A percentile compares a stretch with the other conserved stretches of the same genome.
phyloP scores from a whole-genome alignment of 202 grass and related monocot species.

The Elaeis oleifera region DNA sequence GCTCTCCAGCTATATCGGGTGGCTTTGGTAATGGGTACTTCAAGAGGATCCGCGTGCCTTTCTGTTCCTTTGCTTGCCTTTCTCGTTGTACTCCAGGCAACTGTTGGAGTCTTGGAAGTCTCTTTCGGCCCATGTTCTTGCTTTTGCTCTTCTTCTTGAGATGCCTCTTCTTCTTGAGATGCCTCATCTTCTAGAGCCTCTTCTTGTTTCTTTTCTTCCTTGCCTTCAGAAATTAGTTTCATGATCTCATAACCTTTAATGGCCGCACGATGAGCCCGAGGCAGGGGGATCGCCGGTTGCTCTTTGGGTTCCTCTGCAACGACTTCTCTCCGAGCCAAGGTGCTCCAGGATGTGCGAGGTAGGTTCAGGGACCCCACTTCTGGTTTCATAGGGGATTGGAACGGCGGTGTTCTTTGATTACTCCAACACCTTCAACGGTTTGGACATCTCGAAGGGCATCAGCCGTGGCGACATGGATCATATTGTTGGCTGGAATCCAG shows the following conservation, averaged over 20 bases:
- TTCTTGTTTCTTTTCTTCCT: conserved; percentile 17
- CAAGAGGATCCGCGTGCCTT: neutral
- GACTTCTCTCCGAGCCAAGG: neutral
- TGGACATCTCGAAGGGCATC: conserved; percentile 49
- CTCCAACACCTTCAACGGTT: conserved; percentile 20
- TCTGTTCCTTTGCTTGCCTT: neutral
- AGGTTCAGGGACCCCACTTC: conserved; percentile 30
- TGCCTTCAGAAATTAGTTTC: conserved; percentile 33
- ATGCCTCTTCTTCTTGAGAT: neutral
- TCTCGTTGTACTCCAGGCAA: conserved; percentile 6
- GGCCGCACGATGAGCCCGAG: conserved; percentile 47
- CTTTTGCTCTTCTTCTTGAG: neutral
- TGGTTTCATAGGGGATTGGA: conserved; percentile 32
- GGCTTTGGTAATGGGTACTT: neutral
- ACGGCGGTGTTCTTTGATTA: conserved; percentile 7
- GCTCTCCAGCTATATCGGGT: too few species aligned
- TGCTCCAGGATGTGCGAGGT: neutral
- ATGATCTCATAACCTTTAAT: conserved; percentile 42
- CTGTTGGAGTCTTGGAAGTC: conserved; percentile 19
- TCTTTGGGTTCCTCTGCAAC: conserved; percentile 26
- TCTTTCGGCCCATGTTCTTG: conserved; percentile 7
- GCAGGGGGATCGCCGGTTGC: conserved; percentile 59
- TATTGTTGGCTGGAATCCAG: conserved; percentile 60
- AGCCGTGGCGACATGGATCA: conserved; percentile 84
- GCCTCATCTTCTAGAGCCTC: neutral